Evolutionary conservation across 2,329 filamentous ascomycete species (phyloP).

Genomic region (Colletotrichum scovillei): DNA sequence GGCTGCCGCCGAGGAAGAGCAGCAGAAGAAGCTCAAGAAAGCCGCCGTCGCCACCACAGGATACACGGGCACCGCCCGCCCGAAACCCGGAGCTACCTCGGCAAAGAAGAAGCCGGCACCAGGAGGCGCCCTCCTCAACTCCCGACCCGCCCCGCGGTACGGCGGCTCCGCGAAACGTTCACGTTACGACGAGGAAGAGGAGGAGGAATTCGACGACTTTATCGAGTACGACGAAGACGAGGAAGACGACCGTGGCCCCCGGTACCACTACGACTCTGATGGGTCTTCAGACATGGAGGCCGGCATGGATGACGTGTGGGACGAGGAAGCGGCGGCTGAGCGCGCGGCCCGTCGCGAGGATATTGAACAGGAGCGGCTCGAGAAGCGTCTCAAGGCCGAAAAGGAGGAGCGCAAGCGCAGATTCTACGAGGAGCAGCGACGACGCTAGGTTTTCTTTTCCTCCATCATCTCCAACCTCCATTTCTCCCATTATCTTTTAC

Average conservation of each 20-base stretch:
- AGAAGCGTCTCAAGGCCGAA: slow-evolving; percentile 69
- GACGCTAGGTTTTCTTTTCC: not conserved
- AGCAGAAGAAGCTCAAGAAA: slow-evolving; percentile 71
- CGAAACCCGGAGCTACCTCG: slow-evolving; percentile 56
- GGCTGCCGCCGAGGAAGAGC: slow-evolving; percentile 45
- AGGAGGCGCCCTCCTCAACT: slow-evolving; percentile 54
- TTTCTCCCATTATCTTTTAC: not conserved
- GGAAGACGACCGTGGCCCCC: slow-evolving; percentile 47
- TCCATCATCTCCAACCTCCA: not conserved
- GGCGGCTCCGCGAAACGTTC: slow-evolving; percentile 45
- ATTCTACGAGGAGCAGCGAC: slow-evolving; percentile 43
- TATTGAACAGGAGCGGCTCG: slow-evolving; percentile 70
- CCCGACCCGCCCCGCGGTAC: slow-evolving; percentile 35
- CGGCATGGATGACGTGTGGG: slow-evolving; percentile 77
- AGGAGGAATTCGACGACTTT: slow-evolving; percentile 71
- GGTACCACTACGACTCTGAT: slow-evolving; percentile 71
- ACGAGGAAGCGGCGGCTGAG: slow-evolving; percentile 75
- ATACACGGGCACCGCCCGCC: slow-evolving; percentile 73
- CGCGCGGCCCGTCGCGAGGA: slow-evolving; percentile 75
- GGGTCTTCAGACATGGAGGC: slow-evolving; percentile 84
- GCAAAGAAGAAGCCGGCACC: slow-evolving; percentile 47
- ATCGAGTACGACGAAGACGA: slow-evolving; percentile 72
- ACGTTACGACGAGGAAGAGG: slow-evolving; percentile 69
- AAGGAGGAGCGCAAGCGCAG: slow-evolving; percentile 67
- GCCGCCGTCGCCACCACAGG: slow-evolving; percentile 71